Conservation (phyloP, 1,139 yeast genomes). For the Diutina rugosa region DNA sequence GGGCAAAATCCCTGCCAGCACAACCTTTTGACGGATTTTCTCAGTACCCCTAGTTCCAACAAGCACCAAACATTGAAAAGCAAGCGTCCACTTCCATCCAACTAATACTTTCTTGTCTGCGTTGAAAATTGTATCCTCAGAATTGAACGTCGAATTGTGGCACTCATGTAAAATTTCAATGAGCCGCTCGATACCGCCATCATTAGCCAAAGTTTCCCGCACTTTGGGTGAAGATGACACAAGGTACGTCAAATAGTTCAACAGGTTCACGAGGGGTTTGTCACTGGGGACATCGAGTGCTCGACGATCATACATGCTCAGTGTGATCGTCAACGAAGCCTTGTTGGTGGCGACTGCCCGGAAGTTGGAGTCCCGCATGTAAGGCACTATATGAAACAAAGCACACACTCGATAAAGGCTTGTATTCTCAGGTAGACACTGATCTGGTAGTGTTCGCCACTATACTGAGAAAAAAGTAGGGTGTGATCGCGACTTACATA, state of each 20-base stretch:
- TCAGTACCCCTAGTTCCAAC: constrained; percentile 93
- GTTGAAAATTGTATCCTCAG: constrained; percentile 25
- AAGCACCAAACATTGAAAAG: constrained; percentile 82
- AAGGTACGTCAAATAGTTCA: constrained; percentile 78
- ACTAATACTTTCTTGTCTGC: constrained; percentile 42
- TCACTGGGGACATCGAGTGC: constrained; percentile 88
- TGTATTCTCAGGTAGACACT: neutral
- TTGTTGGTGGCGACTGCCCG: constrained; percentile 66
- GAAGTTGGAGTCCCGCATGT: constrained; percentile 86
- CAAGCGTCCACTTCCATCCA: constrained; percentile 96
- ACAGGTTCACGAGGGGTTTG: constrained; percentile 80
- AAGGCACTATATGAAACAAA: constrained; percentile 2
- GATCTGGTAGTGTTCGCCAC: neutral
- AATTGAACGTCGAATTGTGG: constrained; percentile 24
- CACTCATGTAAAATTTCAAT: constrained; percentile 81
- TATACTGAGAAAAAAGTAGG: neutral
- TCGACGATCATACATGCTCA: constrained; percentile 79
- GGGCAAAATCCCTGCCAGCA: constrained; percentile 84
- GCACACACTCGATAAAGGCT: neutral
- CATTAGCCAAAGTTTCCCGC: constrained; percentile 75
- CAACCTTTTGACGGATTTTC: constrained; percentile 70
- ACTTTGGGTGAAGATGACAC: constrained; percentile 83
- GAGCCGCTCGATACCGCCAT: constrained; percentile 86
- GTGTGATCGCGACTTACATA: neutral
- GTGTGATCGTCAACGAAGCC: constrained; percentile 84